phyloP scores from a whole-genome alignment of 805 yeast genomes.

The Vanderwaltozyma polyspora region DNA sequence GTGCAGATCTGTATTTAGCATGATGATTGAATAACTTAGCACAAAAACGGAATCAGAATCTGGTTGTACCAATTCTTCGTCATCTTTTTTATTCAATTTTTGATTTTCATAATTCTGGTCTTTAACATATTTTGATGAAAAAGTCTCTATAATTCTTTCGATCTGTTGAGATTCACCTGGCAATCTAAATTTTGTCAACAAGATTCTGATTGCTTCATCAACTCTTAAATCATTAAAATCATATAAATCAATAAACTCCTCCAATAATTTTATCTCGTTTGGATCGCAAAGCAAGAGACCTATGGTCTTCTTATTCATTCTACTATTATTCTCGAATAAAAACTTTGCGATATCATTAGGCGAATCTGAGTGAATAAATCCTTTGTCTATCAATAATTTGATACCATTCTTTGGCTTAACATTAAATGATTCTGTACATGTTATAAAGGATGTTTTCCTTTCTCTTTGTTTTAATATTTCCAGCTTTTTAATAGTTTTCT shows the following conservation, averaged over 20 bases:
- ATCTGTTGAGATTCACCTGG: conserved; percentile 98
- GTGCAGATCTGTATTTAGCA: conserved; percentile 90
- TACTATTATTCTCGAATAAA: conserved; percentile 63
- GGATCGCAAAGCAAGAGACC: conserved; percentile 85
- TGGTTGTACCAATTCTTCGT: conserved; percentile 44
- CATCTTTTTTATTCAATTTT: conserved; percentile 9
- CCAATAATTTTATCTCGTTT: conserved; percentile 45
- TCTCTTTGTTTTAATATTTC: conserved; percentile 26
- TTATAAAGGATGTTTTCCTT: conserved; percentile 62
- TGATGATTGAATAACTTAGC: conserved; percentile 79
- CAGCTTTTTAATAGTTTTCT: conserved; percentile 15
- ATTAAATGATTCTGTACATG: conserved; percentile 67
- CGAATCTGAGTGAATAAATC: conserved; percentile 44
- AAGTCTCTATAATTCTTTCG: conserved; percentile 80
- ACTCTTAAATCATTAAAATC: conserved; percentile 73
- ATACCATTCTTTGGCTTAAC: conserved; percentile 71
- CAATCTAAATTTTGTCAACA: conserved; percentile 73
- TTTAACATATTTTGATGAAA: conserved; percentile 68
- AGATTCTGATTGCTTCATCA: conserved; percentile 81
- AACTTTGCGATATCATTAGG: conserved; percentile 65
- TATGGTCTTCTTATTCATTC: conserved; percentile 74
- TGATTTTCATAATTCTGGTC: conserved; percentile 39
- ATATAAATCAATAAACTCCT: conserved; percentile 54
- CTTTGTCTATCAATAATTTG: conserved; percentile 47
- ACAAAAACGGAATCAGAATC: conserved; percentile 82